Base-by-base conservation (phyloP, 495 filamentous ascomycete genomes). In the Mytilinidion resinicola region DNA sequence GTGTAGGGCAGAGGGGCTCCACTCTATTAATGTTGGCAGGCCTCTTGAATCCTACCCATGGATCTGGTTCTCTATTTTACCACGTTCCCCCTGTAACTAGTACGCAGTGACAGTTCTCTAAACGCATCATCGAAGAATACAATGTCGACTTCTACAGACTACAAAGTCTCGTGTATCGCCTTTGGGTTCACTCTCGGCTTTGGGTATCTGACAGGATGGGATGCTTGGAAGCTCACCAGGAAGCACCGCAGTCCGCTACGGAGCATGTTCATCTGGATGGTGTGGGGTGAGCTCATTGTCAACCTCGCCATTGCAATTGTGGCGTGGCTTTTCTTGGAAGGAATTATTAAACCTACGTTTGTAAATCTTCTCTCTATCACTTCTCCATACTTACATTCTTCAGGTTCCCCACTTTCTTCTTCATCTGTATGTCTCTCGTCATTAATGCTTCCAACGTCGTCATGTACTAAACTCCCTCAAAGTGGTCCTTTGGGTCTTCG, bases 401-500 rank as follows among this genome's bases (percentile, higher is more conserved):
- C 10, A 59, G 55, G 21, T 30, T 63, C 25, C 55, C 55, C 0
- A 50, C 55, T n/a, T 46, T 58, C n/a, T 63, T 59, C 42, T 55
- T 55, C 55, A 63, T 63, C 30, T 51, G 44, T 48, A 48, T 6
- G 44, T 30, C 44, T 2, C 14, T 48, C 44, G 21, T 4, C 3
- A 21, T n/a, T 17, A 15, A 19, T 15, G 10, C 11, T 4, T 5
- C 2, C n/a, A 48, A 11, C 10, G 5, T 19, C 10, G 11, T 4
- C 44, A 48, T 11, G 44, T 48, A 21, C 19, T 48, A 21, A 34
- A 19, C 19, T 0, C 9, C 38, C 14, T 46, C 20, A 19, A 19
- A 56, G 53, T 65, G 14, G 21, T 58, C 1, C 76, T 95, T 5
- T 86, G 89, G 1, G 78, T 83, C 21, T 88, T 95, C 20, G 90